Conservation (phyloP, 164 flowering plant genomes). For the Chloranthus sessilifolius region DNA sequence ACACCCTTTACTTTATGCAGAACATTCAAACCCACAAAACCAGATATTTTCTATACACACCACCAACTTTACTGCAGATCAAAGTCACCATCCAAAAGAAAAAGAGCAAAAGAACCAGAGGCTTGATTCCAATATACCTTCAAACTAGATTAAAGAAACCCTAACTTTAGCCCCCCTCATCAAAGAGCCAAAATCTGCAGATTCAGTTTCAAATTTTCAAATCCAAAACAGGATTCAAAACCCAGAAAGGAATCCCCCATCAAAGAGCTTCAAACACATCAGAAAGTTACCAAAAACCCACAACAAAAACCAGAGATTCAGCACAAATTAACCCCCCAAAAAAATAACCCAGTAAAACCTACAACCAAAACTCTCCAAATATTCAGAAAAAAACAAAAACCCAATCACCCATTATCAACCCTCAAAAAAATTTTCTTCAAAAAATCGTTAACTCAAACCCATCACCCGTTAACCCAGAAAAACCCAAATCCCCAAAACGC, state of each 20-base stretch:
- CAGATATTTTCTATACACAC: too few relatives aligned
- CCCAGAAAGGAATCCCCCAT: too few relatives aligned
- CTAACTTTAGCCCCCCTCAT: constrained; percentile 21
- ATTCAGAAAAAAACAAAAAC: constrained; percentile 1
- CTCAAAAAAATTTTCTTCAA: background rate
- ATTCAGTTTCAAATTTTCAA: constrained; percentile 15
- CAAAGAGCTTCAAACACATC: too few relatives aligned
- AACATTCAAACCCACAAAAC: too few relatives aligned
- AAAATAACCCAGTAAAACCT: background rate
- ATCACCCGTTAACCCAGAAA: background rate
- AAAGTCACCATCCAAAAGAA: too few relatives aligned
- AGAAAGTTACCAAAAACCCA: background rate
- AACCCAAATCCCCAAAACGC: background rate
- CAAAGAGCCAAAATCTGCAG: constrained; percentile 17
- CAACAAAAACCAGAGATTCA: constrained; percentile 1
- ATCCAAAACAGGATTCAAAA: constrained; percentile 4
- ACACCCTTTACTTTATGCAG: too few relatives aligned
- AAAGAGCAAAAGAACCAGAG: background rate
- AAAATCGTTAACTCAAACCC: background rate
- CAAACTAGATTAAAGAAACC: constrained; percentile 19
- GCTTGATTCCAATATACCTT: constrained; percentile 1
- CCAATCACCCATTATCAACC: background rate
- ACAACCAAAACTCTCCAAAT: background rate
- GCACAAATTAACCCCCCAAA: background rate
- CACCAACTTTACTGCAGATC: too few relatives aligned